Conservation (phyloP, 352 stramenopile genomes). For the Phytophthora meadii region DNA sequence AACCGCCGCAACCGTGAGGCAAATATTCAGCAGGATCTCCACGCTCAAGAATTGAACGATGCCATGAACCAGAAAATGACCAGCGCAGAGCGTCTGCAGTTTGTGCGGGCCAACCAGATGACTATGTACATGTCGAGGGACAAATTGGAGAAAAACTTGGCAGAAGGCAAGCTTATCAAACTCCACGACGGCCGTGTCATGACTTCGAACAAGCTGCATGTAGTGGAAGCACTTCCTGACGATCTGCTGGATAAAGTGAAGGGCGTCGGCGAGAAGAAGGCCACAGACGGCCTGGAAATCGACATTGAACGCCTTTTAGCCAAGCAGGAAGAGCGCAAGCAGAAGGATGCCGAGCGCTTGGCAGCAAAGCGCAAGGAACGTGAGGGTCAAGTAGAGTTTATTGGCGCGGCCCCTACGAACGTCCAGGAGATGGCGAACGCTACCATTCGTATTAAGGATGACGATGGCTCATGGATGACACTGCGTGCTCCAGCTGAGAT, state of each 20-base stretch:
- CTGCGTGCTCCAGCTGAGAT: constrained; percentile 82
- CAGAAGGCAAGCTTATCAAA: constrained; percentile 75
- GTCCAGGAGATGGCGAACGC: constrained; percentile 79
- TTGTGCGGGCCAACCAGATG: constrained; percentile 83
- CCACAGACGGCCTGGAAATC: constrained; percentile 56
- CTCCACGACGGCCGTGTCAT: constrained; percentile 81
- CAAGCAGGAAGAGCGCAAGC: constrained; percentile 75
- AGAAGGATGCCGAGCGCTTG: constrained; percentile 57
- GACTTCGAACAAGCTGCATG: constrained; percentile 86
- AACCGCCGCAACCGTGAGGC: constrained; percentile 82
- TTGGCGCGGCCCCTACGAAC: constrained; percentile 61
- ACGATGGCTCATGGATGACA: constrained; percentile 87
- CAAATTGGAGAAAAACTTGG: constrained; percentile 86
- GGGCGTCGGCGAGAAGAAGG: constrained; percentile 42
- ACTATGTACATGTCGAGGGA: constrained; percentile 87
- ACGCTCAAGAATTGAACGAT: constrained; percentile 75
- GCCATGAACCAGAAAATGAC: constrained; percentile 85
- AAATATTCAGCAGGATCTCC: constrained; percentile 86
- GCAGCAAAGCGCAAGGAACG: constrained; percentile 48
- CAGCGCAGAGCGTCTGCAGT: constrained; percentile 82
- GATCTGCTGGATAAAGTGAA: constrained; percentile 67
- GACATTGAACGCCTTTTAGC: constrained; percentile 78
- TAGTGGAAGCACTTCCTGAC: constrained; percentile 83
- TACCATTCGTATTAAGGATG: constrained; percentile 84
- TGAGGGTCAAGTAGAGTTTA: constrained; percentile 68